These are phyloP conservation scores for Aureobasidium leucospermi DNA, from an alignment of 2,329 filamentous ascomycete genomes.

Conservation along the genomic window DNA sequence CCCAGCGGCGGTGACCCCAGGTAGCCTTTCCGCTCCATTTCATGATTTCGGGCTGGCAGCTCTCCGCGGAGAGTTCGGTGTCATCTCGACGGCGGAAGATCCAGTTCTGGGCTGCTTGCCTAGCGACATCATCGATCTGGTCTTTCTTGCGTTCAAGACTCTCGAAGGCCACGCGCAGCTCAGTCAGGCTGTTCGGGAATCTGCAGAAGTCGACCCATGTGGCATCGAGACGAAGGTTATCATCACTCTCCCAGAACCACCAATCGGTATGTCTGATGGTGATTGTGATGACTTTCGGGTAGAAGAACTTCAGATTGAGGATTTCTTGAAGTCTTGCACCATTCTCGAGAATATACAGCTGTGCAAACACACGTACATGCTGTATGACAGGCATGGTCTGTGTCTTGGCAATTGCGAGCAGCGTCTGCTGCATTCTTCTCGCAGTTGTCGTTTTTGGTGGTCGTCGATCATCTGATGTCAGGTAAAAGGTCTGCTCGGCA, in stretches of 20 bases:
- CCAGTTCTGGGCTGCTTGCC: constrained; percentile 30
- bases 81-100: constrained; percentile 27
- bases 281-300: constrained; percentile 23
- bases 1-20: constrained; percentile 33
- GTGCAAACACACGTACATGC: constrained; percentile 14
- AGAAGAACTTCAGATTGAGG: constrained; percentile 18
- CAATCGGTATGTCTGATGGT: constrained; percentile 32
- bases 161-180: constrained; percentile 43
- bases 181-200: constrained; percentile 17
- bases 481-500: constrained; percentile 12
- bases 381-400: not conserved
- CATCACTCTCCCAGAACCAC: constrained; percentile 29
- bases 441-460: constrained; percentile 9
- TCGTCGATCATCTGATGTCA: not conserved
- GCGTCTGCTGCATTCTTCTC: constrained; percentile 1
- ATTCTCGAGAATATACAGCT: constrained; percentile 13
- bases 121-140: constrained; percentile 40
- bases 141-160: constrained; percentile 38
- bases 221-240: constrained; percentile 21
- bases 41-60: constrained; percentile 20
- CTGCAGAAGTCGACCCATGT: constrained; percentile 19
- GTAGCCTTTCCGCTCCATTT: constrained; percentile 42
- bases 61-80: constrained; percentile 18
- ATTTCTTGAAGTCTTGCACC: constrained; percentile 14
- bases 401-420: not conserved